Evolutionary conservation across 2,329 filamentous ascomycete species (phyloP).

Genomic region (Aspergillus sp.): DNA sequence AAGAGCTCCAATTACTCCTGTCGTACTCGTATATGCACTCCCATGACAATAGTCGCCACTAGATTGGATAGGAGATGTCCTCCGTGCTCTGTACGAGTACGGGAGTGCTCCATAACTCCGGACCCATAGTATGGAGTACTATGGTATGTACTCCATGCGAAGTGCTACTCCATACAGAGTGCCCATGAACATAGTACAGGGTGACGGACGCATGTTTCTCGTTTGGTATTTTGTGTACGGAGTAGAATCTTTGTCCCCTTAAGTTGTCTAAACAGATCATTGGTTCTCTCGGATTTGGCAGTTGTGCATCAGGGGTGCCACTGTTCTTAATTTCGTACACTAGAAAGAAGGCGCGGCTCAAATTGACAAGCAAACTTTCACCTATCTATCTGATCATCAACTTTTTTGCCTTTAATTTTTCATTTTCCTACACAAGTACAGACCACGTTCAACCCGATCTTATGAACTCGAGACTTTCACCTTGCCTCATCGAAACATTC

Average conservation of each 20-base stretch:
- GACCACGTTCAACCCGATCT: not conserved
- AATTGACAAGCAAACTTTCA: not conserved
- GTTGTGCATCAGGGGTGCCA: too few relatives aligned
- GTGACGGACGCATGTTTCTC: too few relatives aligned
- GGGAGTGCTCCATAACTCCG: not conserved
- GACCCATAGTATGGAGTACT: not conserved
- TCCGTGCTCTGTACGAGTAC: not conserved
- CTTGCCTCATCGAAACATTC: not conserved
- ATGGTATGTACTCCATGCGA: not conserved
- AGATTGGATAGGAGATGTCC: not conserved
- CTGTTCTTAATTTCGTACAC: too few relatives aligned
- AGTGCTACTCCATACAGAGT: not conserved
- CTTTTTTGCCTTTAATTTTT: not conserved
- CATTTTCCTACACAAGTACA: too few relatives aligned
- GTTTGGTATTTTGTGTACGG: too few relatives aligned
- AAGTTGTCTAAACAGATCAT: too few relatives aligned
- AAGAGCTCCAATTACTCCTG: too few relatives aligned
- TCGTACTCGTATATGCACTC: too few relatives aligned
- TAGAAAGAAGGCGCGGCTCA: not conserved
- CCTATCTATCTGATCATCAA: not conserved
- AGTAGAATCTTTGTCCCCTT: too few relatives aligned
- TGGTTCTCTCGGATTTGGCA: too few relatives aligned
- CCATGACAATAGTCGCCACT: too few relatives aligned
- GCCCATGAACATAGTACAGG: too few relatives aligned
- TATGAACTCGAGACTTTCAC: not conserved